These are phyloP conservation scores for Ogataea philodendri DNA, from an alignment of 805 yeast genomes.

Conservation along the genomic window DNA sequence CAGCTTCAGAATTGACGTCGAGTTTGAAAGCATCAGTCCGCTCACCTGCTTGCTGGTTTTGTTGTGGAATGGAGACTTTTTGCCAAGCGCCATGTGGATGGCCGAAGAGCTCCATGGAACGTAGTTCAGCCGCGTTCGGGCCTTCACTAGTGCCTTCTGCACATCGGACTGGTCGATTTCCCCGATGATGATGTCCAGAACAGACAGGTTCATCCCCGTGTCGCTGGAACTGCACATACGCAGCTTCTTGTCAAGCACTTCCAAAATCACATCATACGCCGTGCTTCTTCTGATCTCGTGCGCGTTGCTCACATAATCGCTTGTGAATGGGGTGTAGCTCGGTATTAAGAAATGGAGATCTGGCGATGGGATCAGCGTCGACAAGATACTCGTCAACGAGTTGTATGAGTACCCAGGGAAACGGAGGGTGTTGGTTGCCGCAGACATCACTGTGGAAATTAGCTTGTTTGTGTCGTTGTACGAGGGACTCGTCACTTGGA, in stretches of 20 bases:
- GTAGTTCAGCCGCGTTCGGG: conserved; percentile 67
- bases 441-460: conserved; percentile 80
- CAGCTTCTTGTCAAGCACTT: conserved; percentile 73
- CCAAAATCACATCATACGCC: conserved; percentile 82
- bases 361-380: conserved; percentile 84
- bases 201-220: conserved; percentile 56
- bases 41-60: conserved; percentile 50
- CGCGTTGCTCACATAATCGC: conserved; percentile 57
- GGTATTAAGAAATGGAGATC: conserved; percentile 73
- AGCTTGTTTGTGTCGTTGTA: conserved; percentile 80
- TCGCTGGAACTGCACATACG: conserved; percentile 57
- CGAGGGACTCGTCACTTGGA: conserved; percentile 58
- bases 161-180: conserved; percentile 68
- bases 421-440: conserved; percentile 81
- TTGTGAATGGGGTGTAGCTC: conserved; percentile 73
- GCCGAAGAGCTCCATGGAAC: conserved; percentile 85
- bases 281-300: conserved; percentile 65
- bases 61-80: conserved; percentile 58
- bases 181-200: conserved; percentile 69
- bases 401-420: conserved; percentile 92
- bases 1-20: conserved; percentile 68
- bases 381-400: conserved; percentile 74
- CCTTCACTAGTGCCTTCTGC: conserved; percentile 60
- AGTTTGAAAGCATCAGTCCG: conserved; percentile 83
- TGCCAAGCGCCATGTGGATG: conserved; percentile 74